phyloP scores from a whole-genome alignment of 192 early-diverging fungal genomes.

The Entophlyctis luteolus region DNA sequence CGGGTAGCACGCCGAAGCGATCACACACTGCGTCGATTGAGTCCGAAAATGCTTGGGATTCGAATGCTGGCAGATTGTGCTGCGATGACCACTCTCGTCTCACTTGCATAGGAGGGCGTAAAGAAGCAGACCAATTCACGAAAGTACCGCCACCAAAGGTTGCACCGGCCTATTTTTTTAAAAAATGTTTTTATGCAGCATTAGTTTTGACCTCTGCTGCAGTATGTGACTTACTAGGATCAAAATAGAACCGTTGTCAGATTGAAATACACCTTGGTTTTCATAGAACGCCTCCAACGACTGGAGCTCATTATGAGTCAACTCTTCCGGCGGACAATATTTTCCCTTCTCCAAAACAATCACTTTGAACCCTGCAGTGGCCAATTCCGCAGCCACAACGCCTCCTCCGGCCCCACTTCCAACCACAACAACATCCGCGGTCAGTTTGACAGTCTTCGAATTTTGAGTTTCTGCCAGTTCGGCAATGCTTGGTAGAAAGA shows the following conservation, averaged over 20 bases:
- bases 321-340: slow-evolving; percentile 51
- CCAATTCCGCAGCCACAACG: slow-evolving; percentile 62
- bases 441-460: slow-evolving; percentile 16
- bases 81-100: slow-evolving; percentile 70
- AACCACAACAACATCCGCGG: slow-evolving; percentile 62
- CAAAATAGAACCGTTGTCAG: slow-evolving; percentile 52
- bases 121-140: slow-evolving; percentile 24
- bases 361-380: slow-evolving; percentile 62
- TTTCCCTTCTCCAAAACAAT: slow-evolving; percentile 71
- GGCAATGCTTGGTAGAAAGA: slow-evolving; percentile 13
- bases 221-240: slow-evolving; percentile 28
- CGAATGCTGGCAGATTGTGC: slow-evolving; percentile 57
- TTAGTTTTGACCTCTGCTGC: not conserved
- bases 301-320: slow-evolving; percentile 49
- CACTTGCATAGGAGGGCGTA: slow-evolving; percentile 56
- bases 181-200: not conserved
- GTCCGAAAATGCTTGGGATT: slow-evolving; percentile 46
- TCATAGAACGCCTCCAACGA: slow-evolving; percentile 58
- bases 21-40: slow-evolving; percentile 56
- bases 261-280: slow-evolving; percentile 39
- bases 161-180: slow-evolving; percentile 43
- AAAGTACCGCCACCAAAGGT: slow-evolving; percentile 29
- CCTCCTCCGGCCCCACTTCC: slow-evolving; percentile 70
- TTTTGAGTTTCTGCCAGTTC: slow-evolving; percentile 4
- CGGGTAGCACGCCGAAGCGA: slow-evolving; percentile 54